Base-by-base conservation (phyloP, 31 red algal genomes). In the Asparagopsis taxiformis region DNA sequence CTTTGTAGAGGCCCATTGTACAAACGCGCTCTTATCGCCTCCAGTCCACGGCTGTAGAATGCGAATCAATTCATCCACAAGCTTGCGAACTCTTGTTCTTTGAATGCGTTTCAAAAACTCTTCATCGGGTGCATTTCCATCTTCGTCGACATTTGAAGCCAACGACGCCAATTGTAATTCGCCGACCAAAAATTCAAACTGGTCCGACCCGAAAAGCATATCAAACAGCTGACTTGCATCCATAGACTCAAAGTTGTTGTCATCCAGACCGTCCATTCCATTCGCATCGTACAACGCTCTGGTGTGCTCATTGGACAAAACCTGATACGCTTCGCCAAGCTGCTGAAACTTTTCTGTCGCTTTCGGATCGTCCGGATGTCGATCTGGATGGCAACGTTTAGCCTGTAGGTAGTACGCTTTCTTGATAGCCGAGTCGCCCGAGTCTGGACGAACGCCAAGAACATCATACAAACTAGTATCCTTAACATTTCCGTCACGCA, bases 331-430 rank as follows among this genome's bases (percentile, higher is more conserved):
- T 23, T 93, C 75, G 29, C 82, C 70, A 16, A 93, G 69, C 51
- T 74, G 63, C 57, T 87, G 82, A 70, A 93, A 93, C 48, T 80
- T 76, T 38, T 79, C 90, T 22, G 80, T 93, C 0, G 90, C 80
- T 24, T 85, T 32, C 1, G 74, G 74, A 61, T 93, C 82, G 50
- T 91, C 77, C 3, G 86, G 80, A 70, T 91, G 72, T 51, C 74
- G 70, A 72, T 98, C 95, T 1, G 95, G 95, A 68, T 98, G 95
- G 43, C 73, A 75, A 23, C 72, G 74, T 36, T 98, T 98, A 17
- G 95, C 95, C 28, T 90, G 59, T 21, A 78, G 39, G 55, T 91
- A 98, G 74, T 93, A 98, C 1, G 95, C 95, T 46, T 93, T 91
- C 80, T 98, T 98, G 53, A 98, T 98, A 20, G 77, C 84, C 21